phyloP scores from a whole-genome alignment of 441 rosid genomes.

The Gossypium trilobum region DNA sequence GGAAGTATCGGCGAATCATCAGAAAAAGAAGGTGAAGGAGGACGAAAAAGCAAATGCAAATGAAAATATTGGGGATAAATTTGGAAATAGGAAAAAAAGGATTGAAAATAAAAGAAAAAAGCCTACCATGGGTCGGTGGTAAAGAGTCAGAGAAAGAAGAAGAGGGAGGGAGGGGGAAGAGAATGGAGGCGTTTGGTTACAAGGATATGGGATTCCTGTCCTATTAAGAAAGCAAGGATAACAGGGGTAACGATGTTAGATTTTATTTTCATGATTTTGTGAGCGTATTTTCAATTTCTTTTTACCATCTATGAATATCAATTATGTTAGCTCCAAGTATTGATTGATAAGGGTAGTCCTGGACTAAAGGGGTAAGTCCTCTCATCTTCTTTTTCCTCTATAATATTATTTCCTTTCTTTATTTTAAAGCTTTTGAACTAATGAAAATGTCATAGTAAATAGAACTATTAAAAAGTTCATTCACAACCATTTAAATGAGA shows the following conservation, averaged over 20 bases:
- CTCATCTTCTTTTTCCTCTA: too few species aligned
- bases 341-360: too few species aligned
- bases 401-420: too few species aligned
- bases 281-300: not conserved
- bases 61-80: not conserved
- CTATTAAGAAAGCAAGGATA: not conserved
- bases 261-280: not conserved
- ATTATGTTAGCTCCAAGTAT: too few species aligned
- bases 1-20: not conserved
- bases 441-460: too few species aligned
- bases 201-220: not conserved
- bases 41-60: not conserved
- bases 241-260: not conserved
- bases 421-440: too few species aligned
- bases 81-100: not conserved
- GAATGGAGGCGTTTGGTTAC: constrained; percentile 3
- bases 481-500: too few species aligned
- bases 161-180: not conserved
- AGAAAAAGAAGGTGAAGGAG: not conserved
- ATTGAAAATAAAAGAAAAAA: not conserved
- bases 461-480: too few species aligned
- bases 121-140: not conserved
- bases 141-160: too few species aligned
- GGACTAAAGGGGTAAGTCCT: too few species aligned
- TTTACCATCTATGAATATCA: not conserved